These are phyloP conservation scores for Sporothrix euskadiensis DNA, from an alignment of 2,329 filamentous ascomycete species.

Conservation along the genomic window DNA sequence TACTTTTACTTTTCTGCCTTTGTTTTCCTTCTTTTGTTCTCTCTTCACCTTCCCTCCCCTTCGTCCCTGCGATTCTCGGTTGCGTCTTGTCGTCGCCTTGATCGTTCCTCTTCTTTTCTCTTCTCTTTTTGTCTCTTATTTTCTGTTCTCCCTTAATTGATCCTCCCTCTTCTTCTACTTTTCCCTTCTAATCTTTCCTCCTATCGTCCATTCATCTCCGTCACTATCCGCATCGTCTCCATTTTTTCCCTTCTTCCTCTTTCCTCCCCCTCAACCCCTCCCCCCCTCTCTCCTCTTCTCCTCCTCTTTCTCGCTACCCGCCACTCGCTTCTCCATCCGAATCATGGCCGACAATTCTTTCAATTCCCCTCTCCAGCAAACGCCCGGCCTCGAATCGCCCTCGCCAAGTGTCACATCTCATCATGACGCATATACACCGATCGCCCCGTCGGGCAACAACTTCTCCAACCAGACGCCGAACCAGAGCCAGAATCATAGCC, in stretches of 20 bases:
- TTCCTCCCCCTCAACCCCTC: background rate
- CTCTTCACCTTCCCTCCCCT: background rate
- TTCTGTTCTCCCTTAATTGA: background rate
- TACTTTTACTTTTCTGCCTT: background rate
- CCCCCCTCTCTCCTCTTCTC: conserved; percentile 1
- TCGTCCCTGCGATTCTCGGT: background rate
- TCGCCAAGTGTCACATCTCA: conserved; percentile 1
- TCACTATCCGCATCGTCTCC: conserved; percentile 1
- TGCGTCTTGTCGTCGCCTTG: background rate
- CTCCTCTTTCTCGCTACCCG: background rate
- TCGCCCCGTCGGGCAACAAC: conserved; percentile 14
- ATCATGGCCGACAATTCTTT: conserved; percentile 23
- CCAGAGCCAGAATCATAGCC: background rate
- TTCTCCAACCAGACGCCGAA: background rate
- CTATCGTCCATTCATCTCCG: background rate
- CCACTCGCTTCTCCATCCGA: conserved; percentile 1
- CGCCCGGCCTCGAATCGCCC: conserved; percentile 30
- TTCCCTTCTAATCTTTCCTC: background rate
- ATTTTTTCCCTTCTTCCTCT: background rate
- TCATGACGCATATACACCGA: conserved; percentile 19
- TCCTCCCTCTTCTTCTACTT: background rate
- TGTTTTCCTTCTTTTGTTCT: conserved; percentile 3
- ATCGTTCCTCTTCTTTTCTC: background rate
- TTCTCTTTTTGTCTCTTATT: background rate
- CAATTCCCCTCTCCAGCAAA: conserved; percentile 17